Evolutionary conservation across 345 rosid species (phyloP), one percentile per base, ranked within the genome.

Genomic region (Aethionema arabicum): DNA sequence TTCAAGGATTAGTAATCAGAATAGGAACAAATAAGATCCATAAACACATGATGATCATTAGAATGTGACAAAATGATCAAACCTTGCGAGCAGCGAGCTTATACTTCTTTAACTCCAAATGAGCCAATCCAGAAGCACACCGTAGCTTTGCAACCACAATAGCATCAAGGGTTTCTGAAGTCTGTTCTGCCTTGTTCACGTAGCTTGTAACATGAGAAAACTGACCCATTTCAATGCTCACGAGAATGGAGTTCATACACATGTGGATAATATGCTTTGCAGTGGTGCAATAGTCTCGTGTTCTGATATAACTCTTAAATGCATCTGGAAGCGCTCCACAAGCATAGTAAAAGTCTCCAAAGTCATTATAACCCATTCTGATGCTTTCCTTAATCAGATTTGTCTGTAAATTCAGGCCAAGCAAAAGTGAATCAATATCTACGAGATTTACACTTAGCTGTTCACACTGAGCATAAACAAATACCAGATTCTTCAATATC

Each of bases 11-110:
- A 63, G 30, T 6, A 41, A 11, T 57, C 53, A 27, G 32, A 40
- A 32, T 7, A 30, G 4, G 29, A 61, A 45, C 5, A 7, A 40
- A 27, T 21, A 49, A 43, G 74, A 56, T 33, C 58, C 33, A 56
- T 56, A 56, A 12, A 42, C 36, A 64, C 60, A 11, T 11, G 59
- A 11, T 11, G 59, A 52, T 37, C 30, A 32, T 8, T n/a, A 7
- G 30, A 56, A 32, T 41, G 4, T 6, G 11, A 54, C 2, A 46
- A 70, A 31, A 60, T 37, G 1, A 32, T 66, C 80, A 57, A 56
- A 90, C 99, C 98, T 88, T 95, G 8, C 96, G 88, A 58, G 99
- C 99, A 74, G 99, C 99, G 66, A 86, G 91, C 77, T 95, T 95
- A 70, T 90, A 95, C 75, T 95, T 95, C 68, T 73, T 90, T 15